A percentile compares a stretch with the other conserved stretches of the same genome.
Conservation (phyloP, 2,329 filamentous ascomycete genomes). For the Mycocentrospora acerina region DNA sequence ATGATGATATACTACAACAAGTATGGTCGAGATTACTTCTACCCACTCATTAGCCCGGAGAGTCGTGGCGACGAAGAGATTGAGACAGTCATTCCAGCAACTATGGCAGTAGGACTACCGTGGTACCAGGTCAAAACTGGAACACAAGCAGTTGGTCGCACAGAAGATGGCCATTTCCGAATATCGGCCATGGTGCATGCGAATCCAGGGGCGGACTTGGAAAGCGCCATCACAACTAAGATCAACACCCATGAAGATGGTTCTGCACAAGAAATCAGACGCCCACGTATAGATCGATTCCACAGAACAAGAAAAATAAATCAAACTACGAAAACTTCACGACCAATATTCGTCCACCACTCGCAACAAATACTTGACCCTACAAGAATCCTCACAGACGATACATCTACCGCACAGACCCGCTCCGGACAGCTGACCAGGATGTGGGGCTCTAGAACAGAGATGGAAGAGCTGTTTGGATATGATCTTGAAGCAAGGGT, state of each 20-base stretch:
- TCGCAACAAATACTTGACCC: constrained; percentile 23
- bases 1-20: constrained; percentile 59
- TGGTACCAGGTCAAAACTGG: constrained; percentile 45
- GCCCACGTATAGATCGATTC: constrained; percentile 12
- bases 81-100: constrained; percentile 52
- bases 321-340: constrained; percentile 6
- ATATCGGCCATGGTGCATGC: constrained; percentile 20
- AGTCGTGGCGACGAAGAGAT: constrained; percentile 51
- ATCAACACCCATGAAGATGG: constrained; percentile 21
- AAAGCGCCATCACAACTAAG: constrained; percentile 16
- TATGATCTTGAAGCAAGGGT: constrained; percentile 27
- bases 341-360: constrained; percentile 24
- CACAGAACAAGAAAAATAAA: constrained; percentile 4
- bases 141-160: constrained; percentile 34
- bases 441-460: constrained; percentile 21
- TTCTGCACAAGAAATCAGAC: no score
- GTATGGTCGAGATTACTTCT: constrained; percentile 55
- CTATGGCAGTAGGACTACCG: constrained; percentile 43
- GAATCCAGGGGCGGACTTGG: constrained; percentile 21
- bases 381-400: constrained; percentile 9
- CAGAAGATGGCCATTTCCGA: constrained; percentile 11
- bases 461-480: constrained; percentile 17
- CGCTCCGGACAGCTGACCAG: constrained; percentile 10
- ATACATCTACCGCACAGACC: constrained; percentile 8
- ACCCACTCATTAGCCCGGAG: constrained; percentile 50